Conservation (phyloP, 352 stramenopile genomes). For the Aphanomyces astaci region DNA sequence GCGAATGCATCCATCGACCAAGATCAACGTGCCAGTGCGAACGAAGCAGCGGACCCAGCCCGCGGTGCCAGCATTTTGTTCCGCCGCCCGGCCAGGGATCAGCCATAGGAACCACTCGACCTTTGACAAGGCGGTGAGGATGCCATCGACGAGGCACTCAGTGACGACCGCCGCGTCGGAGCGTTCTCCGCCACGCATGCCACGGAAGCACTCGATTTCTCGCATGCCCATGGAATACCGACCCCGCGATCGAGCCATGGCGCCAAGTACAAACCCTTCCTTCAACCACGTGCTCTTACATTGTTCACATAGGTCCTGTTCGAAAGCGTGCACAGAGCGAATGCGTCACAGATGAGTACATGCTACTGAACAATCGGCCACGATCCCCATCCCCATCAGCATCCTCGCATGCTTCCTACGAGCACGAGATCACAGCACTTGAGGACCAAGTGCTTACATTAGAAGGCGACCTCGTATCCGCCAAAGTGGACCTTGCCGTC, state of each 20-base stretch:
- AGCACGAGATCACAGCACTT: slow-evolving; percentile 12
- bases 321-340: slow-evolving; percentile 10
- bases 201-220: background rate
- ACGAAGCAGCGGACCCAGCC: background rate
- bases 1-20: background rate
- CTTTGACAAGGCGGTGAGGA: background rate
- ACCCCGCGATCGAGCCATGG: background rate
- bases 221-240: background rate
- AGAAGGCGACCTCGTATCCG: slow-evolving; percentile 9
- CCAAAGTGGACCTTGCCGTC: slow-evolving; percentile 1
- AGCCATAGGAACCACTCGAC: background rate
- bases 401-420: background rate
- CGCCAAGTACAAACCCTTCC: background rate
- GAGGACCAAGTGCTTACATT: slow-evolving; percentile 5
- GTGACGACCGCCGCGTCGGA: background rate
- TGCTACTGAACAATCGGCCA: background rate
- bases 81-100: background rate
- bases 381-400: background rate
- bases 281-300: background rate
- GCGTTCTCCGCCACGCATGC: background rate
- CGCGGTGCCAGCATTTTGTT: too few relatives aligned
- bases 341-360: slow-evolving; percentile 1
- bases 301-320: background rate
- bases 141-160: background rate
- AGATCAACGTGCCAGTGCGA: background rate